Conservation (phyloP, 495 filamentous ascomycete genomes). For the Lasiosphaeris hirsuta region DNA sequence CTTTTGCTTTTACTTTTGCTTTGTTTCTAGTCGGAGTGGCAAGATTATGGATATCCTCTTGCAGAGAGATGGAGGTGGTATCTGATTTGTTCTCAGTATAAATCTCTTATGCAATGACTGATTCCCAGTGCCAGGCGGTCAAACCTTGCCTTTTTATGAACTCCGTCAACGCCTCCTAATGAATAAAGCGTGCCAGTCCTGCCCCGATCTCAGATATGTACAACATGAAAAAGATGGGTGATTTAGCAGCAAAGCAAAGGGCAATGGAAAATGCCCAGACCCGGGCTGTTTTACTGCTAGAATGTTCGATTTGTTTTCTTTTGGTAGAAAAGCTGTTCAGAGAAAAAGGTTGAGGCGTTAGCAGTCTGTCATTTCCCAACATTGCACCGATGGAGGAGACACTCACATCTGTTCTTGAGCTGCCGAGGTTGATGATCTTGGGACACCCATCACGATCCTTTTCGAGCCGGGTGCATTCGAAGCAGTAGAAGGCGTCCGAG, state of each 20-base stretch:
- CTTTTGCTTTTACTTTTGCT: background rate
- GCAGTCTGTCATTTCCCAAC: conserved; percentile 22
- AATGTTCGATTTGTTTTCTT: conserved; percentile 54
- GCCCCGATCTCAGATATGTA: conserved; percentile 2
- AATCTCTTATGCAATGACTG: background rate
- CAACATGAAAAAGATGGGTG: background rate
- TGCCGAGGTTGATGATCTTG: conserved; percentile 98
- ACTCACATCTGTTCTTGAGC: conserved; percentile 88
- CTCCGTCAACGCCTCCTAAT: conserved; percentile 1
- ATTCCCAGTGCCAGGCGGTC: background rate
- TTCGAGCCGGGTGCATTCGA: conserved; percentile 95
- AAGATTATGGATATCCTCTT: background rate
- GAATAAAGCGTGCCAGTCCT: background rate
- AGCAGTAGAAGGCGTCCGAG: conserved; percentile 99
- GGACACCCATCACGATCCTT: conserved; percentile 98
- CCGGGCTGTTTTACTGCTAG: conserved; percentile 40
- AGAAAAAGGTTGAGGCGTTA: background rate
- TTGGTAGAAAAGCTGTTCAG: conserved; percentile 46
- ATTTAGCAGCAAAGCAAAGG: background rate
- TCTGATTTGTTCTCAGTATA: conserved; percentile 4
- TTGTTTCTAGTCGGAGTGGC: background rate
- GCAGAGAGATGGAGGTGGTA: background rate
- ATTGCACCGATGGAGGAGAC: background rate
- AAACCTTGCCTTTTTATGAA: background rate
- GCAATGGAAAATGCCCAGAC: conserved; percentile 28